Conservation (phyloP, 805 yeast species). For the Priceomyces fermenticarens region DNA sequence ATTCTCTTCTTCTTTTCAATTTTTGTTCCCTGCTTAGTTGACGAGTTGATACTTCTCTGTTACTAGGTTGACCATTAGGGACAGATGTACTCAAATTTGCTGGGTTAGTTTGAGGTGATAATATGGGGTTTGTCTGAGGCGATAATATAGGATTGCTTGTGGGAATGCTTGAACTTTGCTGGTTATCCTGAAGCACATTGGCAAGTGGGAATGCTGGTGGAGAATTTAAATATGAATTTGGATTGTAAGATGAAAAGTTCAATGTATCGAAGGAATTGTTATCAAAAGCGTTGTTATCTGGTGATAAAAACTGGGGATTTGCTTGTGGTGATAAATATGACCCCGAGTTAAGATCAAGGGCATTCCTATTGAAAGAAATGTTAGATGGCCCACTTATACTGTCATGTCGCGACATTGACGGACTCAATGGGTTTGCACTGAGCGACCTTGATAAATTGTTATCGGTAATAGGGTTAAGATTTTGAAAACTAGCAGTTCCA, state of each 20-base stretch:
- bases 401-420: conserved; percentile 27
- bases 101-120: conserved; percentile 15
- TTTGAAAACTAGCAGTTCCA: conserved; percentile 15
- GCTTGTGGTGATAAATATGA: conserved; percentile 35
- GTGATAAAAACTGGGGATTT: conserved; percentile 29
- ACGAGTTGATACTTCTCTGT: conserved; percentile 21
- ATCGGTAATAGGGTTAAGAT: conserved; percentile 34
- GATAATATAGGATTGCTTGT: conserved; percentile 19
- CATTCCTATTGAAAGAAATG: conserved; percentile 12
- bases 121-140: conserved; percentile 4
- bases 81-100: conserved; percentile 29
- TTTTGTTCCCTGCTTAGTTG: conserved; percentile 63
- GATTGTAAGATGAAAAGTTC: conserved; percentile 28
- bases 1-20: conserved; percentile 73
- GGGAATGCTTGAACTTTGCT: conserved; percentile 24
- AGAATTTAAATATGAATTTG: conserved; percentile 30
- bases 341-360: conserved; percentile 21
- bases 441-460: conserved; percentile 14
- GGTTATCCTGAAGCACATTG: conserved; percentile 6
- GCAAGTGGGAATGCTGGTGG: conserved; percentile 28
- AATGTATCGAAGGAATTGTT: conserved; percentile 31
- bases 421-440: conserved; percentile 24
- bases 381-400: conserved; percentile 27
- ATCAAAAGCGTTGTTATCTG: conserved; percentile 21
- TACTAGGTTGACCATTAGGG: conserved; percentile 14